Evolutionary conservation across 148 eudicot genomes (phyloP).

Genomic region (Pharnaceum exiguum): DNA sequence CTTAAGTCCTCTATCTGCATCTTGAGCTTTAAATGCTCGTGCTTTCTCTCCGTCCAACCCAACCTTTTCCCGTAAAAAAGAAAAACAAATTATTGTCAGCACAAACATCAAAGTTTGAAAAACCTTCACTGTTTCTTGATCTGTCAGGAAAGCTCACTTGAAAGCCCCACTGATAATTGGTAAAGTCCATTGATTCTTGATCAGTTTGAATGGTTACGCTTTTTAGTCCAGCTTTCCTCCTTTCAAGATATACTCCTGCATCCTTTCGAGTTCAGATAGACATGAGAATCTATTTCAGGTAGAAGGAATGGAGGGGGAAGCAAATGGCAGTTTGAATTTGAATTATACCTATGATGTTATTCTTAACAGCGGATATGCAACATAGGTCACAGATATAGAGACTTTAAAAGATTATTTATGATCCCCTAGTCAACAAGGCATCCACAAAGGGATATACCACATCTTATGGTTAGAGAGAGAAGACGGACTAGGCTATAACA

Average conservation of each 20-base stretch:
- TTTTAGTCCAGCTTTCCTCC: conserved; percentile 30
- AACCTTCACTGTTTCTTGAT: neutral
- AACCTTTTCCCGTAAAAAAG: conserved; percentile 25
- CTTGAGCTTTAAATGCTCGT: conserved; percentile 30
- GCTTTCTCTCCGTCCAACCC: conserved; percentile 49
- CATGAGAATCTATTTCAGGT: too few species aligned
- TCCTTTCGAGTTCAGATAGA: conserved; percentile 28
- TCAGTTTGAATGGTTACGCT: conserved; percentile 26
- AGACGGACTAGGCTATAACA: too few species aligned
- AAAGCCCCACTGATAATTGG: conserved; percentile 45
- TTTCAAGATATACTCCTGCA: conserved; percentile 48
- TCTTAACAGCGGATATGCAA: too few species aligned
- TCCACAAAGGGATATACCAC: too few species aligned
- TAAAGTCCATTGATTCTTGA: conserved; percentile 17
- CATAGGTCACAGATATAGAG: too few species aligned
- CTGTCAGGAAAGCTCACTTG: conserved; percentile 29
- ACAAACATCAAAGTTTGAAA: neutral
- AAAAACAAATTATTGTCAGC: neutral
- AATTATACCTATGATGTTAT: too few species aligned
- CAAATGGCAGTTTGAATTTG: too few species aligned
- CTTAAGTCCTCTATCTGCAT: conserved; percentile 12
- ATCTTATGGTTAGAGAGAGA: too few species aligned
- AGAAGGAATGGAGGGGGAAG: too few species aligned
- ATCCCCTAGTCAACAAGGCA: too few species aligned
- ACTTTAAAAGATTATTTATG: too few species aligned